phyloP scores from a whole-genome alignment of 306 rosid genomes.

The Neltuma alba region DNA sequence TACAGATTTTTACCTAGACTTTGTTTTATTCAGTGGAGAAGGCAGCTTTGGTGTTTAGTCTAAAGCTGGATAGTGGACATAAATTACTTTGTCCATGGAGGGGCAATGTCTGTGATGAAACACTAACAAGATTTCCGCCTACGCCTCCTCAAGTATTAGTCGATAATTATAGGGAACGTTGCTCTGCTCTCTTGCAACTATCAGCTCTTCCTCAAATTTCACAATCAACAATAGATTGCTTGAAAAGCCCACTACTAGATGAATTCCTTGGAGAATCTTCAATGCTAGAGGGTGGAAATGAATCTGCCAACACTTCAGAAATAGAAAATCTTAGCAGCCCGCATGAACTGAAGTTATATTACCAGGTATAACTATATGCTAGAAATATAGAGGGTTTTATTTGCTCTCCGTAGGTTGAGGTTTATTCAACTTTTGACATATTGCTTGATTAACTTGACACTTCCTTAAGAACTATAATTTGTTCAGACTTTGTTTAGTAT shows the following conservation, averaged over 20 bases:
- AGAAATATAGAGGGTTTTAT: slow-evolving; percentile 6
- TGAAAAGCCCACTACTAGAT: slow-evolving; percentile 62
- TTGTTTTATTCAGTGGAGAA: slow-evolving; percentile 76
- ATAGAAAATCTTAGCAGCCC: slow-evolving; percentile 51
- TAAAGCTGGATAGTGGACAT: slow-evolving; percentile 91
- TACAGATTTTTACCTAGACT: slow-evolving; percentile 29
- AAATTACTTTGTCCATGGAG: slow-evolving; percentile 94
- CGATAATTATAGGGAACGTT: slow-evolving; percentile 68
- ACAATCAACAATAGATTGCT: slow-evolving; percentile 57
- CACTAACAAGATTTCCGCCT: slow-evolving; percentile 78
- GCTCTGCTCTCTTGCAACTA: slow-evolving; percentile 60
- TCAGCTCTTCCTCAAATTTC: slow-evolving; percentile 76
- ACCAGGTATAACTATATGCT: slow-evolving; percentile 56
- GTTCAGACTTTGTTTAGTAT: slow-evolving; percentile 22
- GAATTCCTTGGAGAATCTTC: slow-evolving; percentile 64
- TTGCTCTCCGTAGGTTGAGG: not conserved
- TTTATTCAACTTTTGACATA: slow-evolving; percentile 10
- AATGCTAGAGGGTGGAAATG: slow-evolving; percentile 53
- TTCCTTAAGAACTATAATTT: slow-evolving; percentile 13
- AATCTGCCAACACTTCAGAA: slow-evolving; percentile 45
- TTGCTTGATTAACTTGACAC: slow-evolving; percentile 12
- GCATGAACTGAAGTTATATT: slow-evolving; percentile 58
- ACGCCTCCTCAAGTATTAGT: slow-evolving; percentile 61
- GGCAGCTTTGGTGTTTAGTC: slow-evolving; percentile 88
- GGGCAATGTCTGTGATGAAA: slow-evolving; percentile 86